phyloP scores from a whole-genome alignment of 192 early-diverging fungal genomes.

The Funneliformis mosseae region DNA sequence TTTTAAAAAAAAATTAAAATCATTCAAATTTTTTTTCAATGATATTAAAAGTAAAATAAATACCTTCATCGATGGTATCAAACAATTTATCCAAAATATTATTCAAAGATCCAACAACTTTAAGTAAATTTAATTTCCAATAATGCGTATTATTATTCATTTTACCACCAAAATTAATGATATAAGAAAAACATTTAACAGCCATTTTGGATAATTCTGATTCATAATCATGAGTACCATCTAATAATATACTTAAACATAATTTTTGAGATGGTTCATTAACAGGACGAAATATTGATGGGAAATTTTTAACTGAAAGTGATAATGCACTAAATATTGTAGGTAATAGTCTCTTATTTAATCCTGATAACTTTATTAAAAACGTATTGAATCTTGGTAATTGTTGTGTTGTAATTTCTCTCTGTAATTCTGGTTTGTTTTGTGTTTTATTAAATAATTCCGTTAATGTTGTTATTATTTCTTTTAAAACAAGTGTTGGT shows the following conservation, averaged over 20 bases:
- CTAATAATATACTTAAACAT: conserved; percentile 49
- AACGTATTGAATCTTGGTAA: conserved; percentile 53
- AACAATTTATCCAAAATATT: conserved; percentile 50
- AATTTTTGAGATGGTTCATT: conserved; percentile 48
- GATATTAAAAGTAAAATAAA: background rate
- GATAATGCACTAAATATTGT: conserved; percentile 49
- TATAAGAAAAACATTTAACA: conserved; percentile 46
- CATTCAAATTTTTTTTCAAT: background rate
- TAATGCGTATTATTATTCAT: conserved; percentile 38
- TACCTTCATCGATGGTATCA: conserved; percentile 58
- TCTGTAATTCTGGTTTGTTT: conserved; percentile 55
- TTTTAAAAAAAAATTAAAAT: conserved; percentile 1
- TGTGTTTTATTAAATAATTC: conserved; percentile 52
- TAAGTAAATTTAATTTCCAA: conserved; percentile 47
- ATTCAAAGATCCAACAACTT: conserved; percentile 53
- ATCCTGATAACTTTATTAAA: conserved; percentile 43
- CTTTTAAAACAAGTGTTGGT: conserved; percentile 39
- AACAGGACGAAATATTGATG: conserved; percentile 51
- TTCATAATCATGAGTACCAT: conserved; percentile 46
- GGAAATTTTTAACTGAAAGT: conserved; percentile 49
- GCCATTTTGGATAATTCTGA: conserved; percentile 38
- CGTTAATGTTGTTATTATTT: conserved; percentile 48
- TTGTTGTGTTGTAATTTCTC: conserved; percentile 55
- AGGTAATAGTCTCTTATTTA: conserved; percentile 49
- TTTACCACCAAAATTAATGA: conserved; percentile 46